Conservation (phyloP, 805 yeast genomes). For the Alloascoidea africana region DNA sequence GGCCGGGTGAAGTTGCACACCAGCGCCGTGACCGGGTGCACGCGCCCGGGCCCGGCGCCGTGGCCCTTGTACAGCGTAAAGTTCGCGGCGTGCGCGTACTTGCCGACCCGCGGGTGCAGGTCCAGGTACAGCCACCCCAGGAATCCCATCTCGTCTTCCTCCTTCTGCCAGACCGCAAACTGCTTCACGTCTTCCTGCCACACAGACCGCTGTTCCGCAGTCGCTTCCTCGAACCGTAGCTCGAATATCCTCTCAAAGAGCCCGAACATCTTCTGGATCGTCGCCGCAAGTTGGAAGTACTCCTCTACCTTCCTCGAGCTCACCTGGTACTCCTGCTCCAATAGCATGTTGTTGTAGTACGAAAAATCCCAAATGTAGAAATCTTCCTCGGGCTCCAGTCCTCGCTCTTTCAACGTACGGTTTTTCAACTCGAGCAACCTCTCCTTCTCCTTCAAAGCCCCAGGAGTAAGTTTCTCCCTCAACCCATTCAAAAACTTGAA, state of each 20-base stretch:
- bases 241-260: not conserved
- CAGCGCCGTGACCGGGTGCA: slow-evolving; percentile 1
- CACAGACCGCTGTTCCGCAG: not conserved
- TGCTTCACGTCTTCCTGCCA: not conserved
- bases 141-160: not conserved
- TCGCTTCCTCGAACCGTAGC: not conserved
- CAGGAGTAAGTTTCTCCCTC: not conserved
- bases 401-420: not conserved
- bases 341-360: not conserved
- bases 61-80: not conserved
- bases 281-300: not conserved
- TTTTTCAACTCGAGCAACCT: not conserved
- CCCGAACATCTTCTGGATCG: not conserved
- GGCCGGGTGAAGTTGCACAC: not conserved
- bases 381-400: not conserved
- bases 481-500: not conserved
- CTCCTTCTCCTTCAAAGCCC: not conserved
- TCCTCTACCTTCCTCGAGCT: not conserved
- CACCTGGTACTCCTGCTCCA: not conserved
- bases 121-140: not conserved
- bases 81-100: not conserved
- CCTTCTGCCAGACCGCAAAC: not conserved
- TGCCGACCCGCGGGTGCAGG: not conserved
- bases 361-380: not conserved
- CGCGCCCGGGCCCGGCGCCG: not conserved